Evolutionary conservation across 2,329 filamentous ascomycete species (phyloP).

Genomic region (Chalaropsis thielavioides): DNA sequence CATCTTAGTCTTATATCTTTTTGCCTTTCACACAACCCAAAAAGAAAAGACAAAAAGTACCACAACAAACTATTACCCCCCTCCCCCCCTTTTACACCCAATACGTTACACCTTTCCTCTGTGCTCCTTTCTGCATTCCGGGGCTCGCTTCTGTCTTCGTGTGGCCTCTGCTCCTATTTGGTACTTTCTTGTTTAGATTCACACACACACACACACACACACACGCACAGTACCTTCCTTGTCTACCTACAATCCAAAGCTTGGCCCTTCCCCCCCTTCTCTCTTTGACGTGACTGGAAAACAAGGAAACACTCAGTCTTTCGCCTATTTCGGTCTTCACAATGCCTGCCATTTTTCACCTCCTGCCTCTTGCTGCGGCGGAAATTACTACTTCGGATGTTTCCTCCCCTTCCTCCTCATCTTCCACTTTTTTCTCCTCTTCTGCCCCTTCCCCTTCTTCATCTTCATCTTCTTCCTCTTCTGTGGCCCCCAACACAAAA

Average conservation of each 20-base stretch:
- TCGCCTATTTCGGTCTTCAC: conserved; percentile 1
- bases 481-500: not conserved
- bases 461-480: not conserved
- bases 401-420: not conserved
- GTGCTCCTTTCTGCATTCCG: not conserved
- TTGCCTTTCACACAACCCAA: not conserved
- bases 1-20: not conserved
- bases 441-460: not conserved
- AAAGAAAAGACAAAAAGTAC: not conserved
- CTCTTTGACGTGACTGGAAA: conserved; percentile 1
- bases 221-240: too few relatives aligned
- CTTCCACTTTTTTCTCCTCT: not conserved
- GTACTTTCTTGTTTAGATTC: not conserved
- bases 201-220: too few relatives aligned
- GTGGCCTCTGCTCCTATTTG: conserved; percentile 1
- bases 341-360: conserved; percentile 2
- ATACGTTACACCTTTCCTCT: not conserved
- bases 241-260: not conserved
- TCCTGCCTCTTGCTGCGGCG: not conserved
- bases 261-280: not conserved
- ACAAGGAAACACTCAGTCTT: not conserved
- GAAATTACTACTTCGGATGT: conserved; percentile 2
- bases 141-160: not conserved
- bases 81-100: not conserved
- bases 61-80: not conserved